Percentiles rank a stretch among this genome's conserved stretches.
phyloP scores from a whole-genome alignment of 2,329 filamentous ascomycete species.

The Plectosphaerella plurivora region DNA sequence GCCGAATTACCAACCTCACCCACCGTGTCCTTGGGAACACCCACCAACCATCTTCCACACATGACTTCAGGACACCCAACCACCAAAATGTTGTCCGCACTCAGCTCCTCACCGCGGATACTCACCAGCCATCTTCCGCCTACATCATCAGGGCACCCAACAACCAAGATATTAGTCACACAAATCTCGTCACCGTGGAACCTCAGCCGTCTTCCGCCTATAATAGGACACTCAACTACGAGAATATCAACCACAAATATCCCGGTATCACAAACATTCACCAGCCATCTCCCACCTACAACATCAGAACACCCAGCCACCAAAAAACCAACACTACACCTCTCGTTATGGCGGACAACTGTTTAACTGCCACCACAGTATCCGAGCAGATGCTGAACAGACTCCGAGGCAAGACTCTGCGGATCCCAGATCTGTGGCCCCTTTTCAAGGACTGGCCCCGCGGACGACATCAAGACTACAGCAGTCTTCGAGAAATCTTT shows the following conservation, averaged over 20 bases:
- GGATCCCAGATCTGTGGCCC: background rate
- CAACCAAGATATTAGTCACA: background rate
- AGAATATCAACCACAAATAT: background rate
- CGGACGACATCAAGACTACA: conserved; percentile 1
- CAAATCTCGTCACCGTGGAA: background rate
- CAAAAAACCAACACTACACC: background rate
- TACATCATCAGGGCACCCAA: too few species aligned
- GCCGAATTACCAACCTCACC: background rate
- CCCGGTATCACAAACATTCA: too few species aligned
- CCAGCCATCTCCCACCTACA: background rate
- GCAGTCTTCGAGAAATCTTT: conserved; percentile 1
- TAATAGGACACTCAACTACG: background rate
- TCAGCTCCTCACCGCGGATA: background rate
- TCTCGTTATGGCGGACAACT: background rate
- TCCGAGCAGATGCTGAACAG: background rate
- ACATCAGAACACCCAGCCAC: background rate
- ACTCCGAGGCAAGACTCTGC: background rate
- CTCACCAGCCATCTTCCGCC: background rate
- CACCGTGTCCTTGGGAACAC: background rate
- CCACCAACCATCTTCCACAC: background rate
- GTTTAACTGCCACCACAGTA: background rate
- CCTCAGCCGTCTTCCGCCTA: background rate
- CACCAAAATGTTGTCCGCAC: background rate
- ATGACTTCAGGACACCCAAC: too few species aligned
- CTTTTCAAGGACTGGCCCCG: conserved; percentile 5